Evolutionary conservation across 2,329 filamentous ascomycete genomes (phyloP).

Genomic region (Aspergillus caelatus): DNA sequence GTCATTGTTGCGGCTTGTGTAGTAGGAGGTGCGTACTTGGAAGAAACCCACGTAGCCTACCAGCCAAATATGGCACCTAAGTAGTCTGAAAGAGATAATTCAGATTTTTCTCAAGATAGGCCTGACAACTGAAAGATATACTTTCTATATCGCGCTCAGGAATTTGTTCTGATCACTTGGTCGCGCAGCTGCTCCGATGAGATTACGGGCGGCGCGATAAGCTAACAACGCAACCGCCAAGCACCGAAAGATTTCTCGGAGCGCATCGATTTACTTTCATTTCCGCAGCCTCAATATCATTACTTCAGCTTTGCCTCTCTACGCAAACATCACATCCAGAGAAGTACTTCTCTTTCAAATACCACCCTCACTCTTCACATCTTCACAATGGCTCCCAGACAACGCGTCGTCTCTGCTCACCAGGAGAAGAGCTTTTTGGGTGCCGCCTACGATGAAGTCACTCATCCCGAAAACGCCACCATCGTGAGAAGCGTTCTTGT

Average conservation of each 20-base stretch:
- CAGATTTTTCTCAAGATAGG: not conserved
- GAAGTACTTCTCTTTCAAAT: constrained; percentile 8
- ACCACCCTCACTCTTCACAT: constrained; percentile 7
- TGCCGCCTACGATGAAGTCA: constrained; percentile 64
- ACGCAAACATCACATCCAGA: constrained; percentile 14
- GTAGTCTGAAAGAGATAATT: not conserved
- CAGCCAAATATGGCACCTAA: not conserved
- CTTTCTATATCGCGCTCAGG: not conserved
- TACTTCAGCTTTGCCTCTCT: constrained; percentile 4
- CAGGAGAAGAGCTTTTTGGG: constrained; percentile 56
- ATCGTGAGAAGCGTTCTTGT: constrained; percentile 69
- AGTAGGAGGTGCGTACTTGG: not conserved
- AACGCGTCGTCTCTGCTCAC: constrained; percentile 56
- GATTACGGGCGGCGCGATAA: constrained; percentile 30
- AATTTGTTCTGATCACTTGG: constrained; percentile 4
- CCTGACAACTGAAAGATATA: not conserved
- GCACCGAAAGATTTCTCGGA: constrained; percentile 39
- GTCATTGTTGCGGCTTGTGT: constrained; percentile 50
- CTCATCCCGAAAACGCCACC: constrained; percentile 68
- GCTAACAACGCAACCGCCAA: constrained; percentile 40
- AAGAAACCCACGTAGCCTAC: constrained; percentile 7
- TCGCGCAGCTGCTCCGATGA: constrained; percentile 22
- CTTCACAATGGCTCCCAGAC: constrained; percentile 65
- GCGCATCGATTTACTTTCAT: constrained; percentile 9
- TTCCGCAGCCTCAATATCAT: constrained; percentile 10